Percentiles rank a stretch among this genome's conserved stretches.
These are phyloP conservation scores for Gautieria morchelliformis DNA, from an alignment of 768 basidiomycete species.

Conservation along the genomic window DNA sequence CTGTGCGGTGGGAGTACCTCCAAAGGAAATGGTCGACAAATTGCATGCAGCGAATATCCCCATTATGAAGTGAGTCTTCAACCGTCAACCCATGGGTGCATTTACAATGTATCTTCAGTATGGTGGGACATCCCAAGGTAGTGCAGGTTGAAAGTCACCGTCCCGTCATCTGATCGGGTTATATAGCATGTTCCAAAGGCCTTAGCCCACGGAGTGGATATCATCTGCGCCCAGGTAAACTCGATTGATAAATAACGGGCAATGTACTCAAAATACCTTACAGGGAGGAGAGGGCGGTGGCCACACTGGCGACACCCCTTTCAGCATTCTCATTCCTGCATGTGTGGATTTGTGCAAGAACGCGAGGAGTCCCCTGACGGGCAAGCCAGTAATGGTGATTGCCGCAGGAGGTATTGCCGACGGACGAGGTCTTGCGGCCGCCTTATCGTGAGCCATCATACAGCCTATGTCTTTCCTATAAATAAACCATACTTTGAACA, in stretches of 20 bases:
- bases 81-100: background rate
- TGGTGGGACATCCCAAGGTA: constrained; percentile 82
- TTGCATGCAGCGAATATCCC: constrained; percentile 69
- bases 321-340: constrained; percentile 74
- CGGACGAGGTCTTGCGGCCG: constrained; percentile 69
- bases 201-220: constrained; percentile 76
- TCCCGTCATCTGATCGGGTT: constrained; percentile 2
- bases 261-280: background rate
- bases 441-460: constrained; percentile 42
- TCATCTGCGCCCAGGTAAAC: constrained; percentile 66
- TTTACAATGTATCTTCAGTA: constrained; percentile 30
- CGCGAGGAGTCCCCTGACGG: constrained; percentile 66
- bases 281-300: constrained; percentile 77
- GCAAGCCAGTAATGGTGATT: constrained; percentile 65
- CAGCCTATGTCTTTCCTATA: background rate
- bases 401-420: constrained; percentile 82
- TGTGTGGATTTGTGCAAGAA: constrained; percentile 70
- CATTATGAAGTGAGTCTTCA: constrained; percentile 66
- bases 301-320: constrained; percentile 77
- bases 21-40: constrained; percentile 72
- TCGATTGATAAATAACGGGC: background rate
- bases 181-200: constrained; percentile 63
- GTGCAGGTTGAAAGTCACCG: background rate
- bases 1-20: constrained; percentile 77
- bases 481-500: constrained; percentile 18